Evolutionary conservation across 1,139 yeast species (phyloP).

Genomic region (Pichia sp.): DNA sequence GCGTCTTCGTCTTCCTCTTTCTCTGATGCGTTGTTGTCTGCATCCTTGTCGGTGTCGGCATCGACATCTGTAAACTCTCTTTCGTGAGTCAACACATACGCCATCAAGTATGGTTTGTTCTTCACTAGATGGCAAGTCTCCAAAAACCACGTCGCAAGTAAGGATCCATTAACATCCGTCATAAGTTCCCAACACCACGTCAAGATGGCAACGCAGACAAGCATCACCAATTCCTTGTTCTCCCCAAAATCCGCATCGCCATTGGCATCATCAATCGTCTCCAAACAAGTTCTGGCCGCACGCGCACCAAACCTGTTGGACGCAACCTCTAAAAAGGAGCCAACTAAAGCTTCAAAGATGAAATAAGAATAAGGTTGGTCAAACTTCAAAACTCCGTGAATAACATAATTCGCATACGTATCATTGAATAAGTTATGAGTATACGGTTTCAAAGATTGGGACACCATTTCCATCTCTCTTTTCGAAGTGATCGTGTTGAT

Average conservation of each 20-base stretch:
- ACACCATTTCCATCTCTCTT: slow-evolving; percentile 68
- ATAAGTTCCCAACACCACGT: slow-evolving; percentile 76
- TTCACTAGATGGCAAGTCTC: slow-evolving; percentile 62
- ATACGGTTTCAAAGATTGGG: slow-evolving; percentile 68
- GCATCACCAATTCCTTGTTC: slow-evolving; percentile 59
- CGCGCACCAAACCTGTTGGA: slow-evolving; percentile 93
- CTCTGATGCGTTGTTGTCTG: background rate
- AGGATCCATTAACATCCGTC: slow-evolving; percentile 79
- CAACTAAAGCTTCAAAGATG: slow-evolving; percentile 76
- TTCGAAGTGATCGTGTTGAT: slow-evolving; percentile 62
- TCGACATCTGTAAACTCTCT: too few relatives aligned
- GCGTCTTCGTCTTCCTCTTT: slow-evolving; percentile 1
- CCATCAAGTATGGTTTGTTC: slow-evolving; percentile 48
- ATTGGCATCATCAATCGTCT: slow-evolving; percentile 34
- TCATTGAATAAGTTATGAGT: slow-evolving; percentile 84
- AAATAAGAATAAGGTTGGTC: slow-evolving; percentile 71
- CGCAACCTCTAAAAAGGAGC: slow-evolving; percentile 75
- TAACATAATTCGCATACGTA: slow-evolving; percentile 94
- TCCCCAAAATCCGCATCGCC: slow-evolving; percentile 34
- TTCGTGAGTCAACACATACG: slow-evolving; percentile 22
- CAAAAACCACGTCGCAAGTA: slow-evolving; percentile 87
- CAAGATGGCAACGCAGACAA: slow-evolving; percentile 76
- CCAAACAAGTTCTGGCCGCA: slow-evolving; percentile 89
- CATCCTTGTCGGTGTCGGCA: too few relatives aligned
- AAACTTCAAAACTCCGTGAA: slow-evolving; percentile 89